Base-by-base conservation (phyloP, 2,329 filamentous ascomycete genomes). In the Aspergillus sp. region DNA sequence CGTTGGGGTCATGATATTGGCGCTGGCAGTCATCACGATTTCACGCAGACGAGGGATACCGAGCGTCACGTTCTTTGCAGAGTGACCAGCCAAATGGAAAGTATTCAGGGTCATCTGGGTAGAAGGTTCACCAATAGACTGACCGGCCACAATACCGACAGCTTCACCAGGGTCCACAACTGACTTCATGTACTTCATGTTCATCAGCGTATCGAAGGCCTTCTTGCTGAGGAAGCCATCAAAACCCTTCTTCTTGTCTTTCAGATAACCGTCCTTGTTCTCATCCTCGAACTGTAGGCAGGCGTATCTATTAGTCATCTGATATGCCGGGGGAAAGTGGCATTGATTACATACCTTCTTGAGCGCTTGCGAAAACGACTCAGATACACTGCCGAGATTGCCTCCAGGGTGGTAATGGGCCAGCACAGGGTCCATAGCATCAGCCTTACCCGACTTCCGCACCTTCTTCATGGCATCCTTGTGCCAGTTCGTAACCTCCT, bases 101-200 rank as follows among this genome's bases (percentile, higher is more conserved):
- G 95, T 99, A 76, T 99, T 99, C 50, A 99, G 78, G 6, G 95
- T 99, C 95, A 99, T 99, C 72, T 99, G 94, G 10, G 94, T 99
- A 2, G 92, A 97, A 7, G 95, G 94, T 69, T 99, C 95, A 68
- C 94, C 94, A 40, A 99, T 87, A 29, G 93, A 97, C 74, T 99
- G 94, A 9, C 92, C 92, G 47, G 95, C 95, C 54, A 99, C 90
- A 58, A 99, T 95, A 60, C 94, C 94, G 21, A 99, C 92, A 21
- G 94, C 93, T 76, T 99, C 95, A 43, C 94, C 94, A 23, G 94
- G 91, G 64, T 99, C 93, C 20, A 97, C 88, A 7, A 97, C 81
- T 2, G 92, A 96, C 62, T 88, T 88, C 60, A 97, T 81, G 67
- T 97, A 99, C 71, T 97, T 96, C 68, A 95, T 86, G 57, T 93